Base-by-base conservation (phyloP, 73 alveolate genomes). In the Symbiodinium pilosum region DNA sequence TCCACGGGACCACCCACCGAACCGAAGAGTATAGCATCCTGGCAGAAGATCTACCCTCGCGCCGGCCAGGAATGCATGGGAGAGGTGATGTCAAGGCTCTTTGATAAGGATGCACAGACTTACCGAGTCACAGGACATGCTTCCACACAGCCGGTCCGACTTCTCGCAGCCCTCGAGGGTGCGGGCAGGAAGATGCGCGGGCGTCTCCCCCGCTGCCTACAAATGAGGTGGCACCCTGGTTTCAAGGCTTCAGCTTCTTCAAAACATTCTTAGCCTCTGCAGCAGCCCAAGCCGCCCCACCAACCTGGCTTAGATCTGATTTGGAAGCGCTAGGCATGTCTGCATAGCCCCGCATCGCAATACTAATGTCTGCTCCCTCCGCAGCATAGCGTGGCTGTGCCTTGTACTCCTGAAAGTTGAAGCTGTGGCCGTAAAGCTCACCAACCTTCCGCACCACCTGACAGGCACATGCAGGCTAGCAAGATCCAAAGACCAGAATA, bases 221-320 rank as follows among this genome's bases (percentile, higher is more conserved):
- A n/a, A 39, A 14, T 24, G 7, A 47, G 59, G 59, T 47, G 59
- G 21, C 6, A 47, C 21, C 59, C 14, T 47, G 59, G 21, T 47
- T 14, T 47, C 14, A 6, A 47, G 14, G 59, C 6, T 47, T 6
- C 21, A 47, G 14, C 59, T 47, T 47, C 6, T 47, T 14, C 59
- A 6, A 47, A 14, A 47, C 59, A 9, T 47, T 47, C 59, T 47
- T 9, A 47, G 85, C 98, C 92, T 93, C 98, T 0, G 92, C 56
- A 64, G 98, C 98, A 6, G 98, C 98, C 98, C 98, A 93, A 12
- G 98, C 98, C 4, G 98, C 98, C n/a, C 98, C 98, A 12, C 98
- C 98, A 56, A 93, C 98, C 91, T 93, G 96, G 11, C 39, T 30
- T n/a, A 41, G 42, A 84, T 32, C 32, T 28, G n/a, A 30, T 18